Evolutionary conservation across 495 filamentous ascomycete species (phyloP).

Genomic region (Tuber magnatum): DNA sequence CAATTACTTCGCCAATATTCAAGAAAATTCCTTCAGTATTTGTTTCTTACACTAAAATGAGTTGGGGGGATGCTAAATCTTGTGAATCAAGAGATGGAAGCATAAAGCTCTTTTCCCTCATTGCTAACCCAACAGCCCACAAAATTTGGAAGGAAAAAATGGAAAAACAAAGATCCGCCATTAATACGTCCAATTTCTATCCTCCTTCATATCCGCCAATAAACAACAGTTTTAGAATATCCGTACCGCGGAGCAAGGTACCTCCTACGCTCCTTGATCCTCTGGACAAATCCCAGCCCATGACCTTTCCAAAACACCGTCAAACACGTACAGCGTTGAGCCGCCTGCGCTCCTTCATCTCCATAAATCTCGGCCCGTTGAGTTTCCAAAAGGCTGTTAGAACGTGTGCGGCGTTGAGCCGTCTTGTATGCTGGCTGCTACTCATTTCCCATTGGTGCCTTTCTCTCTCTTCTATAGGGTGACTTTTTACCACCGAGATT

Average conservation of each 20-base stretch:
- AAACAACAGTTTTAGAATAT: conserved; percentile 6
- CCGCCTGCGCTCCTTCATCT: not conserved
- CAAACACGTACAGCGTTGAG: not conserved
- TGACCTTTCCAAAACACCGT: conserved; percentile 12
- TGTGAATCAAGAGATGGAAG: not conserved
- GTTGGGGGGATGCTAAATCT: not conserved
- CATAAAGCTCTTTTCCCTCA: not conserved
- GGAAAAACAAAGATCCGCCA: not conserved
- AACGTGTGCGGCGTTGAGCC: conserved; percentile 1
- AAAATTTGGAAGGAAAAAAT: not conserved
- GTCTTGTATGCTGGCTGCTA: not conserved
- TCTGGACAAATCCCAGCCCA: conserved; percentile 8
- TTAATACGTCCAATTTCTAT: conserved; percentile 10
- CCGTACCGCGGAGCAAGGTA: not conserved
- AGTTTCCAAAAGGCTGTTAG: too few species aligned
- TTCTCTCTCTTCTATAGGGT: not conserved
- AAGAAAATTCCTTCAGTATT: not conserved
- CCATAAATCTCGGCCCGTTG: conserved; percentile 5
- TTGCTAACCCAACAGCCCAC: not conserved
- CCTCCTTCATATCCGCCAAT: not conserved
- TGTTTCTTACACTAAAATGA: not conserved
- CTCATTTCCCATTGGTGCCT: not conserved
- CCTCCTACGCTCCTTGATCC: not conserved
- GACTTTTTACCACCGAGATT: not conserved
- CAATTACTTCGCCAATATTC: too few species aligned